phyloP scores from a whole-genome alignment of 441 rosid genomes.

The Euphorbia celastroides region DNA sequence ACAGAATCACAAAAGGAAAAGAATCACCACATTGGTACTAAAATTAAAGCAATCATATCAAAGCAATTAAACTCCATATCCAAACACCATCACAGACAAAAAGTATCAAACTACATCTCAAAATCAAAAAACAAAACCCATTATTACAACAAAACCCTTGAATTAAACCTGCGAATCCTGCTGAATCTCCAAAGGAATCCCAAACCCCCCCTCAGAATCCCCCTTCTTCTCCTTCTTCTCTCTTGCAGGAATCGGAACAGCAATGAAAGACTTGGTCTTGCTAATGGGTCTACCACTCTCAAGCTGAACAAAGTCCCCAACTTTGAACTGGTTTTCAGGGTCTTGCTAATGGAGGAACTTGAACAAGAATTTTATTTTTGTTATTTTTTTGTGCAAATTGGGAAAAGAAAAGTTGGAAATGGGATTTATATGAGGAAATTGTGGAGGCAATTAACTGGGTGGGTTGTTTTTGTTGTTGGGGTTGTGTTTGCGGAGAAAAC shows the following conservation, averaged over 20 bases:
- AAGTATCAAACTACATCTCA: slow-evolving; percentile 7
- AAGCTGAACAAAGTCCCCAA: slow-evolving; percentile 72
- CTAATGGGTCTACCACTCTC: slow-evolving; percentile 68
- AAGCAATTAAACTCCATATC: slow-evolving; percentile 5
- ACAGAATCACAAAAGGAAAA: background rate
- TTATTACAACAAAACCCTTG: slow-evolving; percentile 12
- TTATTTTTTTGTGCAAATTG: no score
- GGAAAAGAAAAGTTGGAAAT: no score
- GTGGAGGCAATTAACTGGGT: no score
- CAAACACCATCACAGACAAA: slow-evolving; percentile 8
- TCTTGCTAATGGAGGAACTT: no score
- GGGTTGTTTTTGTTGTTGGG: no score
- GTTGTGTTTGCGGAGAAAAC: no score
- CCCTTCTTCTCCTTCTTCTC: slow-evolving; percentile 21
- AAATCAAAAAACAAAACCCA: background rate
- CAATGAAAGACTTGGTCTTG: slow-evolving; percentile 68
- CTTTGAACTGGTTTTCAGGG: slow-evolving; percentile 67
- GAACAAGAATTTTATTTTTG: no score
- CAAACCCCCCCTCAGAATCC: slow-evolving; percentile 36
- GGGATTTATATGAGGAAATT: no score
- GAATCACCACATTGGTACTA: background rate
- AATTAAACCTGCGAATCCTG: slow-evolving; percentile 28
- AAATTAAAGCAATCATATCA: background rate
- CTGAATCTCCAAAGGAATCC: slow-evolving; percentile 62
- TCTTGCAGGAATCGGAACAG: slow-evolving; percentile 39